Conservation (phyloP, 2,329 filamentous ascomycete species). For the Stachybotrys chlorohalonatus region DNA sequence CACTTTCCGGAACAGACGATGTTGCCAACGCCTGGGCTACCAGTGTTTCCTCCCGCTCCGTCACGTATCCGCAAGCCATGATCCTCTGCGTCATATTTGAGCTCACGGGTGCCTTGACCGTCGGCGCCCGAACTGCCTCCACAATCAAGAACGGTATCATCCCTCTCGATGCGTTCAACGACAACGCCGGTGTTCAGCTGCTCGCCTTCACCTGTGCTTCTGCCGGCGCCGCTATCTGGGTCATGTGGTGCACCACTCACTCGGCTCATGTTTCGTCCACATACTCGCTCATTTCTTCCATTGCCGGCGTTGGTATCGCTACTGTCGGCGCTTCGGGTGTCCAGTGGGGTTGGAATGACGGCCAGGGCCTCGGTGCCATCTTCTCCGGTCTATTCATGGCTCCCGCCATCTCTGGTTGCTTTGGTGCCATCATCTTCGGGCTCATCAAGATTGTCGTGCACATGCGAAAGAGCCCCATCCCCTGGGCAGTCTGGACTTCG, state of each 20-base stretch:
- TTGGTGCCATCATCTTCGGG: conserved; percentile 58
- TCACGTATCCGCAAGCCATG: conserved; percentile 63
- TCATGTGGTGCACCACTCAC: conserved; percentile 72
- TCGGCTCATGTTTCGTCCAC: conserved; percentile 66
- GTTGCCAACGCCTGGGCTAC: conserved; percentile 80
- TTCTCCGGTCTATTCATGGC: conserved; percentile 61
- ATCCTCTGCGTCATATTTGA: conserved; percentile 58
- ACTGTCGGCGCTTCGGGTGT: conserved; percentile 52
- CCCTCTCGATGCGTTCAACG: conserved; percentile 46
- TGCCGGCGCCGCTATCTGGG: conserved; percentile 59
- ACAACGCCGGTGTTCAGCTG: conserved; percentile 57
- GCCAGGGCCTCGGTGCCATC: conserved; percentile 60
- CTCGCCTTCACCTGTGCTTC: conserved; percentile 57
- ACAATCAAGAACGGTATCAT: conserved; percentile 78
- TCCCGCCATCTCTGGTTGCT: conserved; percentile 51
- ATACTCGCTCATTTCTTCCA: conserved; percentile 60
- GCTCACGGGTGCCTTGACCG: conserved; percentile 55
- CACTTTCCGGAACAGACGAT: conserved; percentile 47
- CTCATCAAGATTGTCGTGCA: conserved; percentile 59
- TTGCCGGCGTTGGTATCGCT: conserved; percentile 61
- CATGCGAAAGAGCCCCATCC: conserved; percentile 60
- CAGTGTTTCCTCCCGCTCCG: conserved; percentile 69
- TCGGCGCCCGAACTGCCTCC: conserved; percentile 60
- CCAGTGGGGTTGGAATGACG: conserved; percentile 57
- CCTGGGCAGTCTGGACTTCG: conserved; percentile 63